Evolutionary conservation across 768 basidiomycete genomes (phyloP).

Genomic region (Boletus rufocinnamomeus): DNA sequence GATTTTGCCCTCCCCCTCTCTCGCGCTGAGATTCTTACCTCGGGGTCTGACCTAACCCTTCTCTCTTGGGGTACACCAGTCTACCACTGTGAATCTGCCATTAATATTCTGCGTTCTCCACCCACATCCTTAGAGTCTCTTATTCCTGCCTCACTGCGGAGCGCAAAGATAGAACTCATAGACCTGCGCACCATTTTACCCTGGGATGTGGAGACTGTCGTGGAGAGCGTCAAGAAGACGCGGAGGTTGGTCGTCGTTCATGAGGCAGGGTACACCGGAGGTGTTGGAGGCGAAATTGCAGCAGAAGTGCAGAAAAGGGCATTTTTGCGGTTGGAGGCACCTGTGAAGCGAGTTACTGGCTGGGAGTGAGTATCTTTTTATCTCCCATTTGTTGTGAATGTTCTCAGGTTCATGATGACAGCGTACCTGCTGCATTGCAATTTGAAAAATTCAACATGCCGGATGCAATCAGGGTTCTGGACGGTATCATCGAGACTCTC

Average conservation of each 20-base stretch:
- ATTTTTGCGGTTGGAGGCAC: slow-evolving; percentile 86
- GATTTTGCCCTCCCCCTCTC: slow-evolving; percentile 86
- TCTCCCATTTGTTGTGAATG: neutral
- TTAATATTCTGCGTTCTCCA: slow-evolving; percentile 71
- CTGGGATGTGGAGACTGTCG: slow-evolving; percentile 81
- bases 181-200: slow-evolving; percentile 89
- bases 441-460: slow-evolving; percentile 95
- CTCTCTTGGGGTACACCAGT: slow-evolving; percentile 93
- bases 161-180: slow-evolving; percentile 82
- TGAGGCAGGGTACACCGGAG: slow-evolving; percentile 85
- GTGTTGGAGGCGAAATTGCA: slow-evolving; percentile 90
- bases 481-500: slow-evolving; percentile 82
- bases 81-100: slow-evolving; percentile 84
- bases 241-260: slow-evolving; percentile 88
- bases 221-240: slow-evolving; percentile 82
- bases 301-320: slow-evolving; percentile 87
- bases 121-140: slow-evolving; percentile 60
- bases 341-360: slow-evolving; percentile 81
- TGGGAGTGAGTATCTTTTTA: slow-evolving; percentile 79
- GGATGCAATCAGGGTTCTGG: slow-evolving; percentile 79
- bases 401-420: slow-evolving; percentile 31
- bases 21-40: slow-evolving; percentile 71
- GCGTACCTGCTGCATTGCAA: slow-evolving; percentile 79
- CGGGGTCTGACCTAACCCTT: slow-evolving; percentile 84
- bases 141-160: slow-evolving; percentile 64